Conservation (phyloP, 2,329 filamentous ascomycete species). For the Ceratocystis albifundus region DNA sequence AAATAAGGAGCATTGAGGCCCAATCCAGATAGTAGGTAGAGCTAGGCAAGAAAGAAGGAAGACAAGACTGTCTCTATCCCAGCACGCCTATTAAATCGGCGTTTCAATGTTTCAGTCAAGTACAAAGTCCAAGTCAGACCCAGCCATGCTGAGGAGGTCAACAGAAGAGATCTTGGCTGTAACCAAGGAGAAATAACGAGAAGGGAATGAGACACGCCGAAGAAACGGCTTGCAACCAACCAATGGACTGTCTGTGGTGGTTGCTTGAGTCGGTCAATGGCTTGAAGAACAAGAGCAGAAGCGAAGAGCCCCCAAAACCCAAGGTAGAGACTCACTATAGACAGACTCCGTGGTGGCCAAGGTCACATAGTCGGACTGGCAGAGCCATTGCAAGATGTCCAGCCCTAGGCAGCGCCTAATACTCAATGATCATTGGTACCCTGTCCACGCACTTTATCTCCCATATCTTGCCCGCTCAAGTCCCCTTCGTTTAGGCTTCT, state of each 20-base stretch:
- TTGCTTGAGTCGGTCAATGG: background rate
- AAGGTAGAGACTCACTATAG: too few species aligned
- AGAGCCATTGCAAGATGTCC: background rate
- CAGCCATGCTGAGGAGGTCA: background rate
- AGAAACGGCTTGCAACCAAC: background rate
- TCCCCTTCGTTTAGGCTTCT: background rate
- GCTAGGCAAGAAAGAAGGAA: background rate
- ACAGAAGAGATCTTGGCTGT: background rate
- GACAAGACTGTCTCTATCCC: background rate
- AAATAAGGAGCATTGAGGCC: background rate
- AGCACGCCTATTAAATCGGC: constrained; percentile 1
- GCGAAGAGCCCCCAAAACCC: too few species aligned
- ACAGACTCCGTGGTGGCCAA: background rate
- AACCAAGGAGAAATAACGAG: background rate
- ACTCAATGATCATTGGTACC: background rate
- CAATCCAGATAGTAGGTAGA: background rate
- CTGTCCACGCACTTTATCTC: background rate
- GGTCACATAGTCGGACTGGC: background rate
- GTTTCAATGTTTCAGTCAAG: background rate
- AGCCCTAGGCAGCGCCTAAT: background rate
- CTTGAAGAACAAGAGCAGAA: background rate
- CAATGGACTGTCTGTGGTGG: background rate
- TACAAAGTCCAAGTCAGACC: background rate
- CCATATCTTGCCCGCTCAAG: background rate
- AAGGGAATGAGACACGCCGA: background rate